Conservation (phyloP, 148 eudicot genomes). For the Rhododendron ovatum region DNA sequence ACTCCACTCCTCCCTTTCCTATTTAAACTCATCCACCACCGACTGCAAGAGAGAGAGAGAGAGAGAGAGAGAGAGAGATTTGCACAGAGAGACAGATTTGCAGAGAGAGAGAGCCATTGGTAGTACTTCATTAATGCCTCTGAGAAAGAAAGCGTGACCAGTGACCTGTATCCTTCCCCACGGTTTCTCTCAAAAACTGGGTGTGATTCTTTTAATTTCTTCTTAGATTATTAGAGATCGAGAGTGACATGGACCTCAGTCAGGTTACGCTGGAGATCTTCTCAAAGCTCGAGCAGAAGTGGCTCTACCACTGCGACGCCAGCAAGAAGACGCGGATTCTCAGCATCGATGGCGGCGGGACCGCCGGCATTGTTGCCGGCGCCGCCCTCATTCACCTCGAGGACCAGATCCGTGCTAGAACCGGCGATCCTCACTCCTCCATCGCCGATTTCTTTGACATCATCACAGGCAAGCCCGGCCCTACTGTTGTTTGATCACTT, state of each 20-base stretch:
- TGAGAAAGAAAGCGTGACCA: constrained; percentile 7
- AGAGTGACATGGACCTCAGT: constrained; percentile 40
- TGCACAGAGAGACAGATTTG: background rate
- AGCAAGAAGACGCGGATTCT: constrained; percentile 50
- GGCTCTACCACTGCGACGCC: constrained; percentile 38
- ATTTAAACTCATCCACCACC: background rate
- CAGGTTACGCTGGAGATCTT: constrained; percentile 69
- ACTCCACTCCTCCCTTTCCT: background rate
- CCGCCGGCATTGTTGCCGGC: constrained; percentile 57
- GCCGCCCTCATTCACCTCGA: constrained; percentile 60
- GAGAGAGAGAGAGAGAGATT: constrained; percentile 7
- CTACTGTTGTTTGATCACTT: background rate
- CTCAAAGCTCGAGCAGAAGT: constrained; percentile 59
- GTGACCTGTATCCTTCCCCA: background rate
- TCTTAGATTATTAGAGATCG: background rate
- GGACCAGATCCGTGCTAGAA: constrained; percentile 49
- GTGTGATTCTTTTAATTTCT: background rate
- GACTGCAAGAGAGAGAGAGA: background rate
- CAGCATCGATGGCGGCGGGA: constrained; percentile 86
- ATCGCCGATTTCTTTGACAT: constrained; percentile 75
- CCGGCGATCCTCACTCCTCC: constrained; percentile 49
- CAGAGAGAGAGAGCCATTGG: background rate
- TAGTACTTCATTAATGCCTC: background rate
- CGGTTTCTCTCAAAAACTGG: background rate
- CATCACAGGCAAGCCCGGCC: constrained; percentile 35